Evolutionary conservation across 2,329 filamentous ascomycete genomes (phyloP).

Genomic region (Grosmannia penicillata): DNA sequence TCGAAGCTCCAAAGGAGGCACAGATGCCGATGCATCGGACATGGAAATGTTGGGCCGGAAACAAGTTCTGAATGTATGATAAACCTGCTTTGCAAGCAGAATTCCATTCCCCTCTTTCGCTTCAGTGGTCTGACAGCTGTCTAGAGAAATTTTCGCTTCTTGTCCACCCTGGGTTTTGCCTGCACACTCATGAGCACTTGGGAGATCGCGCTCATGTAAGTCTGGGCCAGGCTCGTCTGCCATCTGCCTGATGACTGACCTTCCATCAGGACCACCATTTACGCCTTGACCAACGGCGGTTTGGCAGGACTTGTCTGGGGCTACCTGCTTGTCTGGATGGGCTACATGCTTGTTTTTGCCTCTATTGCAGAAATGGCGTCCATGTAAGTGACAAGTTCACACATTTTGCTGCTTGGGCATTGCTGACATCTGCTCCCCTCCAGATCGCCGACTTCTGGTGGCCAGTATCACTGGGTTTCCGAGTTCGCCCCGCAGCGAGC

Average conservation of each 20-base stretch:
- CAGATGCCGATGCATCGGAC: conserved; percentile 16
- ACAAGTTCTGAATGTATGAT: conserved; percentile 12
- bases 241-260: neutral
- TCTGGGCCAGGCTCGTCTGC: neutral
- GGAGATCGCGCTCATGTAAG: conserved; percentile 30
- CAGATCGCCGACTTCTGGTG: conserved; percentile 33
- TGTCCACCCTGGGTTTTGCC: conserved; percentile 36
- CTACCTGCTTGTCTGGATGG: conserved; percentile 31
- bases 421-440: neutral
- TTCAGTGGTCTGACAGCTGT: neutral
- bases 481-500: conserved; percentile 31
- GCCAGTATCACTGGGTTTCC: conserved; percentile 47
- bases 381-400: conserved; percentile 14
- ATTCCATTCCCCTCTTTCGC: neutral
- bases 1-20: conserved; percentile 15
- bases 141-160: conserved; percentile 32
- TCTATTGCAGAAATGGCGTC: conserved; percentile 27
- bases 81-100: no score
- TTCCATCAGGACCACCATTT: conserved; percentile 16
- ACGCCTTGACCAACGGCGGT: conserved; percentile 32
- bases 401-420: no score
- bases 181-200: conserved; percentile 38
- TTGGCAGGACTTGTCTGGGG: conserved; percentile 37
- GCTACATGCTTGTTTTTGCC: conserved; percentile 26
- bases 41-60: conserved; percentile 15